phyloP scores from a whole-genome alignment of 768 basidiomycete genomes.

The Boletus huronensis region DNA sequence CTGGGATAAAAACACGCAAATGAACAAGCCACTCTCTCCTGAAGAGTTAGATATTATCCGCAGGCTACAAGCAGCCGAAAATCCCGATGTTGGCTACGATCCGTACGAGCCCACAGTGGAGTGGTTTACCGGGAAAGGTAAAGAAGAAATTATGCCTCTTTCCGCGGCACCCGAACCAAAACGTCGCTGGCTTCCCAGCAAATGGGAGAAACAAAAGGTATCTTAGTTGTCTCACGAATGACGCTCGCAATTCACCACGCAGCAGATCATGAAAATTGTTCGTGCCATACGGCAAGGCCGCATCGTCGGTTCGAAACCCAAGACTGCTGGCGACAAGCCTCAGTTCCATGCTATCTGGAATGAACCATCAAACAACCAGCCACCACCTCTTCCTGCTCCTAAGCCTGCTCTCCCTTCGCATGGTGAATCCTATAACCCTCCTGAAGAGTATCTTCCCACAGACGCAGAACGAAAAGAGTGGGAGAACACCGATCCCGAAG shows the following conservation, averaged over 20 bases:
- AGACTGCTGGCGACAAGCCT: slow-evolving; percentile 56
- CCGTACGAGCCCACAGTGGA: slow-evolving; percentile 92
- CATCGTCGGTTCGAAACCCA: slow-evolving; percentile 87
- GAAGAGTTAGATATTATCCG: slow-evolving; percentile 96
- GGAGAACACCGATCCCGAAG: slow-evolving; percentile 81
- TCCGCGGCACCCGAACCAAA: slow-evolving; percentile 93
- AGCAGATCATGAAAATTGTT: slow-evolving; percentile 97
- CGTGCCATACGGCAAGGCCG: slow-evolving; percentile 96
- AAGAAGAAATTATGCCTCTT: slow-evolving; percentile 92
- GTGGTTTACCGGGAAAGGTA: slow-evolving; percentile 96
- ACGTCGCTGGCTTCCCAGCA: slow-evolving; percentile 93
- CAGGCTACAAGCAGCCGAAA: slow-evolving; percentile 84
- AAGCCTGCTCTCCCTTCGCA: slow-evolving; percentile 87
- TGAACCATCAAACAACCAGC: slow-evolving; percentile 64
- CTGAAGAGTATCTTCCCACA: slow-evolving; percentile 91
- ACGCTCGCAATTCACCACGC: slow-evolving; percentile 1
- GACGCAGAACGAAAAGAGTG: slow-evolving; percentile 78
- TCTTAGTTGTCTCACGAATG: neutral
- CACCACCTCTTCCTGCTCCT: slow-evolving; percentile 90
- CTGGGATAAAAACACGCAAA: slow-evolving; percentile 83
- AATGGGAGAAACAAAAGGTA: slow-evolving; percentile 99
- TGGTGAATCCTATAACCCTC: slow-evolving; percentile 98
- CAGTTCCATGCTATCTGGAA: slow-evolving; percentile 91
- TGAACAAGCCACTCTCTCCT: slow-evolving; percentile 79
- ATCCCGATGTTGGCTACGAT: slow-evolving; percentile 85